Conservation (phyloP, 768 basidiomycete species). For the Serendipita sp. region DNA sequence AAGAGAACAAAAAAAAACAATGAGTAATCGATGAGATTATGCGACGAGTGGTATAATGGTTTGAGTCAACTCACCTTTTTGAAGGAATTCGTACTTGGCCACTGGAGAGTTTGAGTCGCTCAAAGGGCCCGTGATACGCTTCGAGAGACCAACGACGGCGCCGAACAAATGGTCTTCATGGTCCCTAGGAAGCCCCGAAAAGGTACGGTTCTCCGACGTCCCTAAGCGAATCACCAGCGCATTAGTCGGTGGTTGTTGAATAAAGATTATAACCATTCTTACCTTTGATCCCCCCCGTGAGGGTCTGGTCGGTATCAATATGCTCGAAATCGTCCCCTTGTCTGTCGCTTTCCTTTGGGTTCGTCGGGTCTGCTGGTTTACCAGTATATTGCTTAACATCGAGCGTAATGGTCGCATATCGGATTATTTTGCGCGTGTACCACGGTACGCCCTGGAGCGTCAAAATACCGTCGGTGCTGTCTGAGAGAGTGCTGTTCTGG, state of each 20-base stretch:
- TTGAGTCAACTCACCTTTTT: neutral
- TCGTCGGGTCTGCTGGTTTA: neutral
- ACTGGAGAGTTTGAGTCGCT: neutral
- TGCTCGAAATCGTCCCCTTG: constrained; percentile 43
- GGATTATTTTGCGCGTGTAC: constrained; percentile 50
- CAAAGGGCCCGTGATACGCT: neutral
- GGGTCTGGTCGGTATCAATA: constrained; percentile 48
- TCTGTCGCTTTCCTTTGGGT: neutral
- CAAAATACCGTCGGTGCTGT: constrained; percentile 45
- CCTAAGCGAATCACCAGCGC: neutral
- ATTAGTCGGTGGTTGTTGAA: neutral
- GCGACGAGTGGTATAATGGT: too few species aligned
- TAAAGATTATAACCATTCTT: neutral
- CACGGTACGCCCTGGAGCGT: constrained; percentile 56
- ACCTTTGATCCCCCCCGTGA: constrained; percentile 45
- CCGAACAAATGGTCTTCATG: constrained; percentile 51
- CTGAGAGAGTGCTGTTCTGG: constrained; percentile 56
- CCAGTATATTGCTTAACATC: constrained; percentile 42
- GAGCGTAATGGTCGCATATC: constrained; percentile 40
- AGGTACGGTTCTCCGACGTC: constrained; percentile 37
- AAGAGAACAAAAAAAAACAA: too few species aligned
- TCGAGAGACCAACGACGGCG: constrained; percentile 20
- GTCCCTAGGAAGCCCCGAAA: constrained; percentile 39
- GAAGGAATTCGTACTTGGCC: constrained; percentile 11
- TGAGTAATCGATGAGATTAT: too few species aligned